A percentile compares a stretch with the other conserved stretches of the same genome.
These are phyloP conservation scores for Schizopora paradoxa DNA, from an alignment of 1,284 basidiomycete species.

Conservation along the genomic window DNA sequence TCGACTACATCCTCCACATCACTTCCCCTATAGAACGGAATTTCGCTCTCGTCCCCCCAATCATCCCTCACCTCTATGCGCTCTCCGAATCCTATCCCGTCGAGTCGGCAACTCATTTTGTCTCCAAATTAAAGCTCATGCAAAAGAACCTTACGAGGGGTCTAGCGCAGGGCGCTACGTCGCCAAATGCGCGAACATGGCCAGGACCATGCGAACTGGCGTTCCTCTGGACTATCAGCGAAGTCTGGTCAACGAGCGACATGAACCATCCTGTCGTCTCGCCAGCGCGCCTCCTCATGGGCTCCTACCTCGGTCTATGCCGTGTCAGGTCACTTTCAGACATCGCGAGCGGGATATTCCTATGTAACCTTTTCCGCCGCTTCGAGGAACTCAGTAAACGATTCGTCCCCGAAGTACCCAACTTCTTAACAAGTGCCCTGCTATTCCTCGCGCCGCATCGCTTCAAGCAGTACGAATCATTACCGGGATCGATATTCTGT, in stretches of 20 bases:
- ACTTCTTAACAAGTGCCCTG: slow-evolving; percentile 71
- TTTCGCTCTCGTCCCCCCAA: slow-evolving; percentile 55
- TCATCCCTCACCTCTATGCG: slow-evolving; percentile 80
- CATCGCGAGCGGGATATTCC: slow-evolving; percentile 82
- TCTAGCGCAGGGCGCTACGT: slow-evolving; percentile 67
- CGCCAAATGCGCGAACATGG: slow-evolving; percentile 75
- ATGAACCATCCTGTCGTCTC: slow-evolving; percentile 87
- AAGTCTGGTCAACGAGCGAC: slow-evolving; percentile 93
- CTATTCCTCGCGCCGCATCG: slow-evolving; percentile 68
- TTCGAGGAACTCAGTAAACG: slow-evolving; percentile 85
- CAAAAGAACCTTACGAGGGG: slow-evolving; percentile 91
- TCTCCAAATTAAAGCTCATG: slow-evolving; percentile 84
- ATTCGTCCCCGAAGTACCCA: slow-evolving; percentile 85
- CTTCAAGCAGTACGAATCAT: slow-evolving; percentile 39
- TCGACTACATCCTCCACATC: slow-evolving; percentile 86
- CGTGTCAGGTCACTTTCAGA: slow-evolving; percentile 75
- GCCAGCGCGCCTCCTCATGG: slow-evolving; percentile 84
- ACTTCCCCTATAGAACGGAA: slow-evolving; percentile 59
- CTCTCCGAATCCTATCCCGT: slow-evolving; percentile 82
- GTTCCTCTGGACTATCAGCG: slow-evolving; percentile 76
- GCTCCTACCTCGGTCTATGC: slow-evolving; percentile 84
- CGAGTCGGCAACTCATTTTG: slow-evolving; percentile 74
- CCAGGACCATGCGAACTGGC: slow-evolving; percentile 81
- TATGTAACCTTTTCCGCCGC: slow-evolving; percentile 79
- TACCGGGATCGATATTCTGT: slow-evolving; percentile 67